A percentile compares a stretch with the other conserved stretches of the same genome.
phyloP scores from a whole-genome alignment of 1,284 basidiomycete genomes.

The Ustilago lituana region DNA sequence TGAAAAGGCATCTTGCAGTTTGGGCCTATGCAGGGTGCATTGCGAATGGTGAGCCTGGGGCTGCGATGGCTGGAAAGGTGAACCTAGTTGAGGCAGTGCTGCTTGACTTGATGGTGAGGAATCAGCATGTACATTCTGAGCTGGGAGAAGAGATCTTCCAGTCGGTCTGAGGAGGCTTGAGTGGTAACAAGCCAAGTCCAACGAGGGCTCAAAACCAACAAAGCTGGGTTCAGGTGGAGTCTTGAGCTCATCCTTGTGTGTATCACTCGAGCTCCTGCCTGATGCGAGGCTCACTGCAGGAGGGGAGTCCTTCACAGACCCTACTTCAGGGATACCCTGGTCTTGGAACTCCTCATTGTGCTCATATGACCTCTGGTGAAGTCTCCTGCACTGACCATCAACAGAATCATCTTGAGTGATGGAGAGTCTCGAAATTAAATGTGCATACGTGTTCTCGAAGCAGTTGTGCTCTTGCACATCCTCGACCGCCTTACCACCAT shows the following conservation, averaged over 20 bases:
- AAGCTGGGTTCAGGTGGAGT: slow-evolving; percentile 40
- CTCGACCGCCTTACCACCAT: slow-evolving; percentile 15
- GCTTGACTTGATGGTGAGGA: neutral
- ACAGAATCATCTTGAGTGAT: slow-evolving; percentile 4
- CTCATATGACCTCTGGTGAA: slow-evolving; percentile 5
- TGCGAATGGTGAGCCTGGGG: neutral
- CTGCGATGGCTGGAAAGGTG: slow-evolving; percentile 14
- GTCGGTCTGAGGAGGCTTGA: neutral
- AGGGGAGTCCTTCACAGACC: slow-evolving; percentile 18
- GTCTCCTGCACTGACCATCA: neutral
- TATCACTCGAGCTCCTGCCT: slow-evolving; percentile 34
- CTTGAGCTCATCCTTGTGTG: slow-evolving; percentile 28
- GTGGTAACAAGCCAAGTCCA: neutral
- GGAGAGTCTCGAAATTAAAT: slow-evolving; percentile 29
- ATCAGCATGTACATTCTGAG: neutral
- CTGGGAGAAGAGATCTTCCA: neutral
- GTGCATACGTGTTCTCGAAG: slow-evolving; percentile 20
- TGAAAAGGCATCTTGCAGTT: slow-evolving; percentile 1
- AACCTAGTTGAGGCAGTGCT: slow-evolving; percentile 6
- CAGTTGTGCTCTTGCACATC: neutral
- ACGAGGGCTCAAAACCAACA: slow-evolving; percentile 8
- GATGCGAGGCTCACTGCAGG: slow-evolving; percentile 20
- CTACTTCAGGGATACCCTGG: neutral
- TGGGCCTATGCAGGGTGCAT: neutral
- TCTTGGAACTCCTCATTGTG: neutral